Evolutionary conservation across 345 rosid genomes (phyloP).

Genomic region (Populus deltoides): DNA sequence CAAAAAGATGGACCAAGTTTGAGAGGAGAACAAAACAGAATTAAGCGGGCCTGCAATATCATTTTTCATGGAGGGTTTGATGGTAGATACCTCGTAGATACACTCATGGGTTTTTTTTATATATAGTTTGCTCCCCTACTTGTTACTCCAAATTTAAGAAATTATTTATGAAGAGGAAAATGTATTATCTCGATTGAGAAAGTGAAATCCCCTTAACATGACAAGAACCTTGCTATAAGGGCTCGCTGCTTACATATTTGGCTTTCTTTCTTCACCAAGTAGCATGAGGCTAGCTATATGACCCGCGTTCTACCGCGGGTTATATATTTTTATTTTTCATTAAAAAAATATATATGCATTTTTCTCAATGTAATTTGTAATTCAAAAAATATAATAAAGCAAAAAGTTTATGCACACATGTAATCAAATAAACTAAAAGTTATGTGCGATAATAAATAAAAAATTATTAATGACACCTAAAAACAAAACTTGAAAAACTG

Average conservation of each 20-base stretch:
- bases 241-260: background rate
- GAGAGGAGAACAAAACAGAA: background rate
- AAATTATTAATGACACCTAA: too few species aligned
- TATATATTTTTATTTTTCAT: too few species aligned
- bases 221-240: background rate
- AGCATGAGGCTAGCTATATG: too few species aligned
- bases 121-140: background rate
- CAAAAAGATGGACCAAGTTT: background rate
- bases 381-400: too few species aligned
- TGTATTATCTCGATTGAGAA: background rate
- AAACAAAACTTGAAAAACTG: too few species aligned
- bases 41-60: background rate
- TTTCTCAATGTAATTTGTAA: too few species aligned
- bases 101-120: background rate
- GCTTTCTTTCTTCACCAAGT: background rate
- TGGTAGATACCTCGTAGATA: background rate
- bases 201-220: background rate
- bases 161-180: background rate
- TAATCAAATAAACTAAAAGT: too few species aligned
- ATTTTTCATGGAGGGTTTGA: background rate
- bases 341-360: too few species aligned
- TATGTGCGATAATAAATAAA: too few species aligned
- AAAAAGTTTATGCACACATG: too few species aligned
- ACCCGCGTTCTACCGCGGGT: accelerated
- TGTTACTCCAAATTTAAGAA: background rate